Evolutionary conservation across 768 basidiomycete species (phyloP), one percentile per base, ranked within the genome.

Genomic region (Neoboletus subvelutipes): DNA sequence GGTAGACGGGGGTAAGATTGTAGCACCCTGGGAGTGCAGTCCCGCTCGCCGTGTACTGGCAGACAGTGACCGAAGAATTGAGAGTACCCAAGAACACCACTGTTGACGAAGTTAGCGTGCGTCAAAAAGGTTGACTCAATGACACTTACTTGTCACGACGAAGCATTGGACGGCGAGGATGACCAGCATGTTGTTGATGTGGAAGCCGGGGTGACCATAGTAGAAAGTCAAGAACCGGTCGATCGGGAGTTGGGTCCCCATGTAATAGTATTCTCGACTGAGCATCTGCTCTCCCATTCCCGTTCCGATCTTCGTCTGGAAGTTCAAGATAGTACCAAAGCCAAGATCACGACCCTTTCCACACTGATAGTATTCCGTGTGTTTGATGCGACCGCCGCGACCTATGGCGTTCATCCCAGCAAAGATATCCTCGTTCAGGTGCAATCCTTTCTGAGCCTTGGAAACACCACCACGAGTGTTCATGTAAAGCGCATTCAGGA

Each of bases 211-310:
- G 73, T 98, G 97, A 46, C 94, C 95, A 65, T 99, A 99, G 79
- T 99, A 98, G 82, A 98, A 99, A 49, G 97, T 99, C 74, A 99
- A 78, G 86, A 99, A 99, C 45, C 97, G 87, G 72, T 99, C 97
- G 70, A 98, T 88, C 37, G 97, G 95, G 52, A 99, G 83, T 70
- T 98, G 97, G 24, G 97, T 99, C 29, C 97, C 97, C 60, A 99
- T 76, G 68, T 98, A 98, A 75, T 99, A 99, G 73, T 99, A 98
- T 75, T 98, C 97, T 60, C 97, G 86, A 76, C 94, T 97, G 67
- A 99, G 83, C 92, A 98, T 93, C 75, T 99, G 97, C 72, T 99
- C 97, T 37, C 97, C 97, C 97, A 99, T 99, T 73, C 97, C 97
- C n/a, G 95, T 98, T 13, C 97, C 96, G 66, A 99, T 95, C 84